A percentile compares a stretch with the other conserved stretches of the same genome.
phyloP scores from a whole-genome alignment of 2,329 filamentous ascomycete species.

The Pseudogymnoascus sp. region DNA sequence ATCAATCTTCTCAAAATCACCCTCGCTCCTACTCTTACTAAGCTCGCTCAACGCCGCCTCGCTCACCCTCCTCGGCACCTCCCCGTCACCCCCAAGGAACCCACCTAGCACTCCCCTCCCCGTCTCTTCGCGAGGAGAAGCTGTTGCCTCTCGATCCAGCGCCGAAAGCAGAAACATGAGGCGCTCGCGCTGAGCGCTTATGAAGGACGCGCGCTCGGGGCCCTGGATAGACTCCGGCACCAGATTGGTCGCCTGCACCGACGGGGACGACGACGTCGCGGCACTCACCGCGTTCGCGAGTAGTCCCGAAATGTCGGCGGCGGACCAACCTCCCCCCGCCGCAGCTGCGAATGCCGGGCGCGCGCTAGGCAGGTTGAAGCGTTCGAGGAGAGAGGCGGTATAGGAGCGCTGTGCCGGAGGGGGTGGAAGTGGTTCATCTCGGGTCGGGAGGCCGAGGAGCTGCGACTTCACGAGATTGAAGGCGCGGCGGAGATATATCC shows the following conservation, averaged over 20 bases:
- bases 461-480: constrained; percentile 67
- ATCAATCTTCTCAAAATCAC: constrained; percentile 84
- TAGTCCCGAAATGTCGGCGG: constrained; percentile 66
- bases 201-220: constrained; percentile 64
- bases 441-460: constrained; percentile 67
- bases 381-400: constrained; percentile 71
- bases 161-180: constrained; percentile 67
- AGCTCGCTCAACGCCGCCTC: constrained; percentile 41
- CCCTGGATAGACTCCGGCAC: constrained; percentile 61
- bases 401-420: constrained; percentile 48
- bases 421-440: constrained; percentile 35
- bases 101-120: constrained; percentile 19
- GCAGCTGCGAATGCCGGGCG: constrained; percentile 39
- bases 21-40: constrained; percentile 74
- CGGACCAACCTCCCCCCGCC: constrained; percentile 30
- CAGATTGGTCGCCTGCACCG: constrained; percentile 35
- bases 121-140: constrained; percentile 23
- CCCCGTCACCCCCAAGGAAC: constrained; percentile 25
- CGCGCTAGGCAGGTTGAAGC: constrained; percentile 75
- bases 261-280: constrained; percentile 27
- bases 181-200: constrained; percentile 69
- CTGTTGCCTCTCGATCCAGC: constrained; percentile 69
- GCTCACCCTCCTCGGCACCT: constrained; percentile 24
- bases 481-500: constrained; percentile 64
- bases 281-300: constrained; percentile 57